These are phyloP conservation scores for Tuctoria greenei DNA, from an alignment of 176 grass and related monocot species.

Conservation along the genomic window DNA sequence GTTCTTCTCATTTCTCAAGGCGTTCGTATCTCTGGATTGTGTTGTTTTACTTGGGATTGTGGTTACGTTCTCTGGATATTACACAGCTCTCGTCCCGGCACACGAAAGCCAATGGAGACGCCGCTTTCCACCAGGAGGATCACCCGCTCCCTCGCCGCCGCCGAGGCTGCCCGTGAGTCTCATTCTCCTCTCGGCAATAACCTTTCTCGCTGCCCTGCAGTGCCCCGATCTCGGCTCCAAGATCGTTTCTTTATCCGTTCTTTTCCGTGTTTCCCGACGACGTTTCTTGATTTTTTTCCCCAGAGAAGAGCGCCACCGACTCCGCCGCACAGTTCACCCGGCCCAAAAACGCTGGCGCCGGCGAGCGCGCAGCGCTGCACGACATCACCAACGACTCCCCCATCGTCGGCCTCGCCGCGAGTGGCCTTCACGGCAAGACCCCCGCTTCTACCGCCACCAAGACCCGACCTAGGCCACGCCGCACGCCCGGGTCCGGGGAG, in stretches of 20 bases:
- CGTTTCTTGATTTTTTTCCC: not conserved
- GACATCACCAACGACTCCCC: conserved; percentile 97
- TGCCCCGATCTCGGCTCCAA: not conserved
- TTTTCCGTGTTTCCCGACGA: not conserved
- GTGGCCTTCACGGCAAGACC: conserved; percentile 40
- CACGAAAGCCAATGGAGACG: no score
- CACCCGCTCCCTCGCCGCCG: conserved; percentile 49
- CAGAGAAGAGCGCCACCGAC: conserved; percentile 39
- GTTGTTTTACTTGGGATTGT: no score
- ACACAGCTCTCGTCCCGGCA: no score
- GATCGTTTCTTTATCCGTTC: not conserved
- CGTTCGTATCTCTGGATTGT: no score
- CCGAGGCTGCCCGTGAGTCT: conserved; percentile 35
- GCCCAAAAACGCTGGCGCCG: conserved; percentile 26
- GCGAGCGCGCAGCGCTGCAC: conserved; percentile 51
- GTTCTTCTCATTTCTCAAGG: no score
- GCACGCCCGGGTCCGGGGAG: conserved; percentile 70
- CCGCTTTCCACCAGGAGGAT: conserved; percentile 52
- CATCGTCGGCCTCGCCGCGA: conserved; percentile 65
- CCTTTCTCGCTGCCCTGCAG: not conserved
- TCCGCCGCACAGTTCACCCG: conserved; percentile 2
- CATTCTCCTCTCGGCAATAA: no score
- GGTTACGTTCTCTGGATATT: no score
- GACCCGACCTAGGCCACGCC: conserved; percentile 24
- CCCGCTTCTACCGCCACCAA: conserved; percentile 47